Evolutionary conservation across 108 stramenopile genomes (phyloP).

Genomic region (Nannochloropsis oceanica): DNA sequence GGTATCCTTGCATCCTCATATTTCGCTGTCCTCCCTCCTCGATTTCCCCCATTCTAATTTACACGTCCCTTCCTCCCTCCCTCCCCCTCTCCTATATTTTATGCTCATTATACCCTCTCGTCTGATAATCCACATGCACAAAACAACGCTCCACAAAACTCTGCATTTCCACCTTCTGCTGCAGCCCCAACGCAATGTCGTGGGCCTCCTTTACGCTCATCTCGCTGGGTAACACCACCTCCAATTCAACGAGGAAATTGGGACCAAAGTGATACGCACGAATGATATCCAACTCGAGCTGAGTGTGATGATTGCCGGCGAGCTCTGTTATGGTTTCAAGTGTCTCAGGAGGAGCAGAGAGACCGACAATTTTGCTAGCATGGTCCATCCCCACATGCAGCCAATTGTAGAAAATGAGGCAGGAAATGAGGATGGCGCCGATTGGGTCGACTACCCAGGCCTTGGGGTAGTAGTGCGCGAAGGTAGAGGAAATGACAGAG

Average conservation of each 20-base stretch:
- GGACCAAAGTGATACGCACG: constrained; percentile 88
- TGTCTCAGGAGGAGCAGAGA: constrained; percentile 65
- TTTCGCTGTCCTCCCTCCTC: too few relatives aligned
- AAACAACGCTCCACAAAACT: constrained; percentile 86
- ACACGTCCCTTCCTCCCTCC: not conserved
- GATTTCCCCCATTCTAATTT: not conserved
- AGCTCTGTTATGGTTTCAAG: constrained; percentile 61
- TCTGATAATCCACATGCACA: constrained; percentile 85
- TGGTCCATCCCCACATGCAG: constrained; percentile 71
- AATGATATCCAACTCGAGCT: constrained; percentile 61
- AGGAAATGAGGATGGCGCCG: constrained; percentile 70
- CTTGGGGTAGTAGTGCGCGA: not conserved
- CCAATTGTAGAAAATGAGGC: constrained; percentile 80
- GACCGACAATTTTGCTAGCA: constrained; percentile 71
- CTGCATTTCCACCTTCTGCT: constrained; percentile 72
- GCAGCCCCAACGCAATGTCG: constrained; percentile 83
- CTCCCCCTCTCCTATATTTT: not conserved
- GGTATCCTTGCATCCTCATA: too few relatives aligned
- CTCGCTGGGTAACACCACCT: constrained; percentile 64
- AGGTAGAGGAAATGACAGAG: constrained; percentile 50
- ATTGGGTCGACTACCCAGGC: constrained; percentile 71
- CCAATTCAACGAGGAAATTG: constrained; percentile 78
- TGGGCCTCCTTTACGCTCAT: constrained; percentile 65
- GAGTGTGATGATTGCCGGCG: constrained; percentile 57
- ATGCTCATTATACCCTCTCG: constrained; percentile 78